Percentiles rank a stretch among this genome's conserved stretches.
Conservation (phyloP, 441 rosid species). For the Flueggea neowawraea region DNA sequence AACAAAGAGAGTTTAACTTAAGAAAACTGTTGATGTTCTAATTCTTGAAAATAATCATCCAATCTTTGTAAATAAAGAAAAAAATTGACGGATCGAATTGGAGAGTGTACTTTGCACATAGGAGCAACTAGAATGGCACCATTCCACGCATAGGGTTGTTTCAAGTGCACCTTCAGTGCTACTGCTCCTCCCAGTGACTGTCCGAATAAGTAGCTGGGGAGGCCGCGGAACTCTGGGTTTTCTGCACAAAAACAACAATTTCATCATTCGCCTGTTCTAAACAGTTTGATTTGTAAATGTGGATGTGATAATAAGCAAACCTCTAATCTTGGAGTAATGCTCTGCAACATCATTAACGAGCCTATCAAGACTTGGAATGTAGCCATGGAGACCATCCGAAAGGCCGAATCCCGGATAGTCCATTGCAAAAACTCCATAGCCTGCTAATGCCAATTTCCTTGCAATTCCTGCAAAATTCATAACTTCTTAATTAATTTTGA, state of each 20-base stretch:
- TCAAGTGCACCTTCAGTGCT: conserved; percentile 77
- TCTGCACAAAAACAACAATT: conserved; percentile 32
- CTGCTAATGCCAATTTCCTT: conserved; percentile 62
- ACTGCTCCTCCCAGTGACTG: conserved; percentile 97
- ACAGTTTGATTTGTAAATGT: too few species aligned
- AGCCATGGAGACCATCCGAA: conserved; percentile 80
- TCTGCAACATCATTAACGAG: conserved; percentile 73
- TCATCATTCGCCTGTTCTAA: too few species aligned
- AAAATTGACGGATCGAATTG: background rate
- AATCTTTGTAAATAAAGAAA: background rate
- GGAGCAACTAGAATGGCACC: conserved; percentile 94
- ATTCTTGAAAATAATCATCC: background rate
- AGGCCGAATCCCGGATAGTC: conserved; percentile 96
- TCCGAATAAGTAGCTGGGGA: conserved; percentile 80
- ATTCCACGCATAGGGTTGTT: conserved; percentile 77
- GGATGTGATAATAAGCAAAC: conserved; percentile 14
- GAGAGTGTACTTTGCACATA: conserved; percentile 82
- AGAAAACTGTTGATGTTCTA: too few species aligned
- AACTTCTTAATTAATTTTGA: background rate
- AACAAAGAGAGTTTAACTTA: too few species aligned
- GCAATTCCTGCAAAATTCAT: conserved; percentile 56
- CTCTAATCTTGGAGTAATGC: conserved; percentile 66
- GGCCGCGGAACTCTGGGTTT: conserved; percentile 37
- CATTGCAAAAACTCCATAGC: conserved; percentile 90
- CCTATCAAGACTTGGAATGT: conserved; percentile 59